A percentile compares a stretch with the other conserved stretches of the same genome.
These are phyloP conservation scores for Pelargonium citronellum DNA, from an alignment of 441 rosid species.

Conservation along the genomic window DNA sequence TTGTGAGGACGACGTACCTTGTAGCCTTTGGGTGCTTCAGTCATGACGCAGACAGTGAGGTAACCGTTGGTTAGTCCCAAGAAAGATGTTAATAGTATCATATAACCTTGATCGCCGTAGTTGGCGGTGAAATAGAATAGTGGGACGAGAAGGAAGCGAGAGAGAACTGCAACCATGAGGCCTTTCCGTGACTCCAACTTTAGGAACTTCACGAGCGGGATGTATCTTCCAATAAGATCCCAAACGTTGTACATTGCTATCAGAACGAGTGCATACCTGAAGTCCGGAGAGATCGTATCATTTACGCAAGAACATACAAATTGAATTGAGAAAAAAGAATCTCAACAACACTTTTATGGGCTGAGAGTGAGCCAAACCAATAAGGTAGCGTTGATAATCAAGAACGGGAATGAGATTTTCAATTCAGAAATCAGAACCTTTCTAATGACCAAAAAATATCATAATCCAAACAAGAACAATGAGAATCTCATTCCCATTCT, in stretches of 20 bases:
- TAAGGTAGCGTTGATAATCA: too few relatives aligned
- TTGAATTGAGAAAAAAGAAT: too few relatives aligned
- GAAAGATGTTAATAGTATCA: conserved; percentile 64
- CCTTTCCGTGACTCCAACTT: conserved; percentile 64
- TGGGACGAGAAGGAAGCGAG: conserved; percentile 58
- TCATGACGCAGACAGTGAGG: conserved; percentile 70
- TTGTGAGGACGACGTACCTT: conserved; percentile 39
- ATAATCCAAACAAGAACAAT: too few relatives aligned
- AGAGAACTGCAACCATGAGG: conserved; percentile 36
- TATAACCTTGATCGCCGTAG: conserved; percentile 84
- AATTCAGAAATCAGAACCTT: too few relatives aligned
- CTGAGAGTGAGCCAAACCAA: too few relatives aligned
- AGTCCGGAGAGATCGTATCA: neutral
- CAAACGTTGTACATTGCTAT: conserved; percentile 53
- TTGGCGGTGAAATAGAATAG: conserved; percentile 84
- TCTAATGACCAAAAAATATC: too few relatives aligned
- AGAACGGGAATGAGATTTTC: too few relatives aligned
- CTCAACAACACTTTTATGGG: too few relatives aligned
- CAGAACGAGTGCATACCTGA: conserved; percentile 65
- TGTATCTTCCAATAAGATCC: conserved; percentile 64
- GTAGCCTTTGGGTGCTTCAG: conserved; percentile 75
- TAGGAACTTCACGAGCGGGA: conserved; percentile 46
- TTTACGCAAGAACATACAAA: neutral
- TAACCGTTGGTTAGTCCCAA: conserved; percentile 78
- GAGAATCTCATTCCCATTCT: too few relatives aligned